Conservation (phyloP, 345 rosid species). For the Hevea brasiliensis region DNA sequence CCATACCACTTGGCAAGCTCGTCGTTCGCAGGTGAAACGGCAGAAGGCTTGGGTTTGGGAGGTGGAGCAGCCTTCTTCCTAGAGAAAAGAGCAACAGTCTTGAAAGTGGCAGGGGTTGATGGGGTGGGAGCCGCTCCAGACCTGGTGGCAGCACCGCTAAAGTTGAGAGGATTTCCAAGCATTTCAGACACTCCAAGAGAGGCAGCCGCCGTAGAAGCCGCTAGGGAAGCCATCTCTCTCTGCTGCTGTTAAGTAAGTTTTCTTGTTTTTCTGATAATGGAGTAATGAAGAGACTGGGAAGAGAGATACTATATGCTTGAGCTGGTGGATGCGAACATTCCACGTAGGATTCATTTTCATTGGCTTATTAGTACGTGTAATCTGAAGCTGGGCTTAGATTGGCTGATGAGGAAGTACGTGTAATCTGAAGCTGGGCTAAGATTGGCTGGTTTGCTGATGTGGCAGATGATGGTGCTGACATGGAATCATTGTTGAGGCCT, state of each 20-base stretch:
- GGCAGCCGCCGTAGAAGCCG: conserved; percentile 60
- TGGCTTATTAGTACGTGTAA: conserved; percentile 48
- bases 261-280: background rate
- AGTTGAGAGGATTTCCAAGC: conserved; percentile 73
- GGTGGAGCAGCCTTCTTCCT: conserved; percentile 62
- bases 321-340: conserved; percentile 56
- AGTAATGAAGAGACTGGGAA: background rate
- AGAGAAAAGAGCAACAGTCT: conserved; percentile 76
- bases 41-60: conserved; percentile 51
- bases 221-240: conserved; percentile 48
- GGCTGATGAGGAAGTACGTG: conserved; percentile 56
- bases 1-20: conserved; percentile 99
- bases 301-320: conserved; percentile 49
- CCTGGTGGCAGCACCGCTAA: conserved; percentile 46
- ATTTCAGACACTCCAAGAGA: conserved; percentile 82
- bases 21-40: conserved; percentile 51
- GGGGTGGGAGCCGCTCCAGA: conserved; percentile 49
- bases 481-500: conserved; percentile 27
- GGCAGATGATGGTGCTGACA: conserved; percentile 51
- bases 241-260: background rate
- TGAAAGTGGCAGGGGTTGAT: conserved; percentile 60
- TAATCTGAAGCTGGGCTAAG: conserved; percentile 53
- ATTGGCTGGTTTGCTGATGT: conserved; percentile 53
- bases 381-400: conserved; percentile 55
- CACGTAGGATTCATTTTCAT: conserved; percentile 38